Evolutionary conservation across 2,329 filamentous ascomycete species (phyloP).

Genomic region (Cercospora zeina): DNA sequence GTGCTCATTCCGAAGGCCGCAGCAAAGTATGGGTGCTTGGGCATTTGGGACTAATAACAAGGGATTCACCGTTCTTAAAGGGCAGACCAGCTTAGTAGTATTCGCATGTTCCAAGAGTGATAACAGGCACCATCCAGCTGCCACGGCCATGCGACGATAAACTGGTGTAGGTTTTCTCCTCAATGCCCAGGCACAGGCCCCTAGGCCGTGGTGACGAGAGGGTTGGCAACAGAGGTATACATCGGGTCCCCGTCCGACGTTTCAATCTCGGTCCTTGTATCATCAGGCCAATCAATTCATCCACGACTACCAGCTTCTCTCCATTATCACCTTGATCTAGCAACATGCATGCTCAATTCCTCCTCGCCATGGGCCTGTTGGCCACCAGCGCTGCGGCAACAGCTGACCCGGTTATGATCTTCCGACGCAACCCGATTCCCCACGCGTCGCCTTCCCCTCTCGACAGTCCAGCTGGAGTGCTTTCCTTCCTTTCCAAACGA

Average conservation of each 20-base stretch:
- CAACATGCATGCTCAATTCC: background rate
- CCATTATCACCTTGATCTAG: background rate
- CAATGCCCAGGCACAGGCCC: background rate
- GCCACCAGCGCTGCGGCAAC: background rate
- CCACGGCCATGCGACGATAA: background rate
- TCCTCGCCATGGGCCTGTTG: background rate
- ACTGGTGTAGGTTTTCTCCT: background rate
- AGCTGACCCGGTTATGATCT: background rate
- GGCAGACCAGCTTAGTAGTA: too few species aligned
- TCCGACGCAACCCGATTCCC: background rate
- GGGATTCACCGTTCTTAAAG: background rate
- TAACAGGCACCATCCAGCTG: background rate
- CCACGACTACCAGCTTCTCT: background rate
- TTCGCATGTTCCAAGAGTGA: background rate
- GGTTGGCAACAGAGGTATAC: background rate
- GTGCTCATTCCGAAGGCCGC: background rate
- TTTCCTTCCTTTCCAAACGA: background rate
- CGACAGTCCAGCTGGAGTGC: background rate
- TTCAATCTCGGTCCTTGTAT: background rate
- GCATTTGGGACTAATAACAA: background rate
- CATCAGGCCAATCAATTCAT: background rate
- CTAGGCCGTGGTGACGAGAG: background rate
- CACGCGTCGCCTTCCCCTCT: background rate
- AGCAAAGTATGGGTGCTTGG: background rate
- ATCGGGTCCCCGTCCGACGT: background rate